Percentiles rank a stretch among this genome's conserved stretches.
Conservation (phyloP, 2,329 filamentous ascomycete species). For the Periconia sp. region DNA sequence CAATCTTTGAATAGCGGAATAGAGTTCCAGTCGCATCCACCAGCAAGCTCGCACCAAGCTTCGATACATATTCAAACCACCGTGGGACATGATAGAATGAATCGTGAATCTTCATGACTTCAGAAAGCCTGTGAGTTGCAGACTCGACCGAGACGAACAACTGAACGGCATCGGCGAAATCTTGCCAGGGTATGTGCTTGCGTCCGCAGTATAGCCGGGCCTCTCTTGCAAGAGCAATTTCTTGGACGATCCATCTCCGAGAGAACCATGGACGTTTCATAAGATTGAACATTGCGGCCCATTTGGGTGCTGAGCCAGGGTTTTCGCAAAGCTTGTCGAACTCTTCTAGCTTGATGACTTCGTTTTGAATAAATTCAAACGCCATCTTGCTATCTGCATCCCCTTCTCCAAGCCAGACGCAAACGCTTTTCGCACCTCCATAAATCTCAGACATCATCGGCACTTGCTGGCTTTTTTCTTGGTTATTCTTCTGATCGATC, state of each 20-base stretch:
- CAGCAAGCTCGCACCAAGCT: conserved; percentile 44
- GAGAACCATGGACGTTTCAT: conserved; percentile 50
- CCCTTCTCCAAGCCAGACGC: conserved; percentile 34
- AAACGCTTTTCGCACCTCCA: conserved; percentile 14
- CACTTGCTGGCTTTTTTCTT: conserved; percentile 25
- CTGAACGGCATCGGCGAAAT: conserved; percentile 48
- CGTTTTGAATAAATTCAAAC: conserved; percentile 39
- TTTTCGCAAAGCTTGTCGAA: conserved; percentile 38
- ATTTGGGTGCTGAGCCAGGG: conserved; percentile 24
- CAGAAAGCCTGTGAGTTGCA: conserved; percentile 43
- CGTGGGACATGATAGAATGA: conserved; percentile 29
- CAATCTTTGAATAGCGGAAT: conserved; percentile 29
- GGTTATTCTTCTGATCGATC: conserved; percentile 14
- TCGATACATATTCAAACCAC: conserved; percentile 45
- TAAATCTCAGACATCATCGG: conserved; percentile 27
- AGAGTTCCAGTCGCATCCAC: conserved; percentile 44
- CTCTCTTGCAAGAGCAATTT: conserved; percentile 45
- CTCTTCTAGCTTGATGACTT: conserved; percentile 37
- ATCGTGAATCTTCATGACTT: conserved; percentile 42
- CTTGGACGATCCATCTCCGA: conserved; percentile 52
- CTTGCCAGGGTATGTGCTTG: conserved; percentile 43
- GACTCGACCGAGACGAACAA: conserved; percentile 49
- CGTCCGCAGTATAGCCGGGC: conserved; percentile 48
- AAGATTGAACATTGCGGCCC: conserved; percentile 41
- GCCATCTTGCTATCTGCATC: conserved; percentile 31